Evolutionary conservation across 148 eudicot species (phyloP).

Genomic region (Dianthus caryophyllus): DNA sequence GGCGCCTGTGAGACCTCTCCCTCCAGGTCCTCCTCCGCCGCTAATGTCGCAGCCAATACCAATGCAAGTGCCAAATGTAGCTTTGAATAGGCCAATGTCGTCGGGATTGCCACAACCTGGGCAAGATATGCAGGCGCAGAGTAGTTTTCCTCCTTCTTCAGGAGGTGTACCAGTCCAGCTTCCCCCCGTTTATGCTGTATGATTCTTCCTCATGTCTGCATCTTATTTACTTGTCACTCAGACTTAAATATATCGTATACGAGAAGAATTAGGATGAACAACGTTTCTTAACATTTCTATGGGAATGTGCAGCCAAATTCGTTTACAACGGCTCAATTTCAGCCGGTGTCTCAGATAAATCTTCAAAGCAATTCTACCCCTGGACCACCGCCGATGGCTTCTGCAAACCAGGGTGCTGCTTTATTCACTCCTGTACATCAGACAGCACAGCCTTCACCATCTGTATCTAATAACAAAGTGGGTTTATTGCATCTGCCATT

Average conservation of each 20-base stretch:
- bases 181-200: slow-evolving; percentile 58
- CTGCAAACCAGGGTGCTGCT: slow-evolving; percentile 39
- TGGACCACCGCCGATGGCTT: slow-evolving; percentile 40
- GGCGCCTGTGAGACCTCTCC: slow-evolving; percentile 45
- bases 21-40: slow-evolving; percentile 38
- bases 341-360: slow-evolving; percentile 43
- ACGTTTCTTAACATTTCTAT: slow-evolving; percentile 34
- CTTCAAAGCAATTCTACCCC: slow-evolving; percentile 38
- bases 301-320: slow-evolving; percentile 47
- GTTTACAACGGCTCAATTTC: slow-evolving; percentile 44
- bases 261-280: not conserved
- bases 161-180: slow-evolving; percentile 46
- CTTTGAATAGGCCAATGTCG: slow-evolving; percentile 43
- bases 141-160: slow-evolving; percentile 42
- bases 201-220: slow-evolving; percentile 19
- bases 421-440: slow-evolving; percentile 40
- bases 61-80: slow-evolving; percentile 47
- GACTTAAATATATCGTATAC: slow-evolving; percentile 17
- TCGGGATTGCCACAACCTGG: slow-evolving; percentile 49
- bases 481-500: slow-evolving; percentile 11
- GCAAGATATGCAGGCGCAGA: slow-evolving; percentile 52
- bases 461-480: slow-evolving; percentile 30
- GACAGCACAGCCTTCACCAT: slow-evolving; percentile 34
- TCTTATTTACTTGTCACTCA: slow-evolving; percentile 7
- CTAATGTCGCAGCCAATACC: slow-evolving; percentile 51